Percentiles rank a stretch among this genome's conserved stretches.
These are phyloP conservation scores for Akanthomyces uredinophilus DNA, from an alignment of 2,329 filamentous ascomycete species.

Conservation along the genomic window DNA sequence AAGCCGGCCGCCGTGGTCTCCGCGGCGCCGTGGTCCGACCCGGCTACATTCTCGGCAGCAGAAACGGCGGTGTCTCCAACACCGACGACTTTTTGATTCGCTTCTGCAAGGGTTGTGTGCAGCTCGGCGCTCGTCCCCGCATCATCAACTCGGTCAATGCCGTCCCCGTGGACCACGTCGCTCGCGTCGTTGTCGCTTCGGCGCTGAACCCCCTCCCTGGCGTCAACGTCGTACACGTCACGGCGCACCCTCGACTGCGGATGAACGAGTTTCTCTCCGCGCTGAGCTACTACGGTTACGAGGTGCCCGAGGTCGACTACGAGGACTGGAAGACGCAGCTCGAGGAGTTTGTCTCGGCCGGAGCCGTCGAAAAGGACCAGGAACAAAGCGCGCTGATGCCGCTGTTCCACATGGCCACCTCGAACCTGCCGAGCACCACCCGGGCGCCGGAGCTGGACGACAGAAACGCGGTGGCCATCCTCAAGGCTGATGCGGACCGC, in stretches of 20 bases:
- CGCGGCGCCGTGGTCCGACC: slow-evolving; percentile 71
- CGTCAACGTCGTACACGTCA: slow-evolving; percentile 68
- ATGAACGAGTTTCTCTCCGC: slow-evolving; percentile 73
- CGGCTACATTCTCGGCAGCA: slow-evolving; percentile 78
- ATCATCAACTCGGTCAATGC: slow-evolving; percentile 87
- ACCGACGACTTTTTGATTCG: slow-evolving; percentile 89
- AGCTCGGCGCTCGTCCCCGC: slow-evolving; percentile 65
- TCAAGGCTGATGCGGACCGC: slow-evolving; percentile 57
- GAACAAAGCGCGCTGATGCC: slow-evolving; percentile 43
- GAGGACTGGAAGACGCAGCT: slow-evolving; percentile 27
- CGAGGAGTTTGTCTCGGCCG: slow-evolving; percentile 25
- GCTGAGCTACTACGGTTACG: slow-evolving; percentile 67
- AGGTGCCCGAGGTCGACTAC: slow-evolving; percentile 70
- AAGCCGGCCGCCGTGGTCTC: slow-evolving; percentile 73
- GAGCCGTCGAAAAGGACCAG: slow-evolving; percentile 22
- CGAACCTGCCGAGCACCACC: slow-evolving; percentile 61
- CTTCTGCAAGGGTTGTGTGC: slow-evolving; percentile 81
- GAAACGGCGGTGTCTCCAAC: slow-evolving; percentile 63
- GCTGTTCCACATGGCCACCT: slow-evolving; percentile 67
- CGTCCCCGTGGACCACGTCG: slow-evolving; percentile 81
- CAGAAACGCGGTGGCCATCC: slow-evolving; percentile 56
- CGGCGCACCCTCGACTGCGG: slow-evolving; percentile 69
- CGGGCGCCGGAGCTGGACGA: slow-evolving; percentile 66
- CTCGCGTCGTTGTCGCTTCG: slow-evolving; percentile 70
- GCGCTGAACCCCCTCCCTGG: slow-evolving; percentile 56